Base-by-base conservation (phyloP, 768 basidiomycete species). In the Gautieria morchelliformis region DNA sequence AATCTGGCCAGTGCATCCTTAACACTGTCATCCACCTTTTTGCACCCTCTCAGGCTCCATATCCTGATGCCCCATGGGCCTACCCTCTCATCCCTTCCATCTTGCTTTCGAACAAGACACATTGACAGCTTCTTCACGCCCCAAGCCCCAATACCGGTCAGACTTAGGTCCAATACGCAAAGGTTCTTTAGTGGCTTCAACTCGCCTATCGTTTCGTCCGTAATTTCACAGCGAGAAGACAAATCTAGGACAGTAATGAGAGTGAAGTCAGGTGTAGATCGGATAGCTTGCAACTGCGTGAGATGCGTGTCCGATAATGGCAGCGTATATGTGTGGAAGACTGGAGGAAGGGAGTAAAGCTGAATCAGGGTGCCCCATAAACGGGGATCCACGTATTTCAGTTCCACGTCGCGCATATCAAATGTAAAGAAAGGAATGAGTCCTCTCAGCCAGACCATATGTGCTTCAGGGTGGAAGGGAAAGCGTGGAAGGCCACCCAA, bases 231-330 rank as follows among this genome's bases (percentile, higher is more conserved):
- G 61, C 84, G 84, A 5, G 73, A 67, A 3, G 79, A 74, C 9
- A 90, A 70, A 48, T 85, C 75, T 22, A 91, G 67, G 11, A 87
- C 65, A 5, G 87, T 85, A 53, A 89, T 59, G 33, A 90, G 73
- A 3, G 85, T 74, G 65, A 87, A 90, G 22, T 77, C 63, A 3
- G 73, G 63, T 0, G 83, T 80, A 45, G 75, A 69, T 1, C 77
- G 75, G 42, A 89, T 78, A 15, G 60, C 61, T 60, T 87, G 85
- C 12, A 89, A 75, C 14, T 79, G 69, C 2, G 78, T 78, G 0
- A 85, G 68, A 60, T 81, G 74, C 6, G 64, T 63, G 63, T 87
- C 81, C 0, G 75, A 70, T 30, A 88, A 77, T 3, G 82, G 77
- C 15, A 85, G 65, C 19, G 67, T 60, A 65, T 78, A 79, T 1